Evolutionary conservation across 345 rosid genomes (phyloP), one percentile per base, ranked within the genome.

Genomic region (Triadica sebifera): DNA sequence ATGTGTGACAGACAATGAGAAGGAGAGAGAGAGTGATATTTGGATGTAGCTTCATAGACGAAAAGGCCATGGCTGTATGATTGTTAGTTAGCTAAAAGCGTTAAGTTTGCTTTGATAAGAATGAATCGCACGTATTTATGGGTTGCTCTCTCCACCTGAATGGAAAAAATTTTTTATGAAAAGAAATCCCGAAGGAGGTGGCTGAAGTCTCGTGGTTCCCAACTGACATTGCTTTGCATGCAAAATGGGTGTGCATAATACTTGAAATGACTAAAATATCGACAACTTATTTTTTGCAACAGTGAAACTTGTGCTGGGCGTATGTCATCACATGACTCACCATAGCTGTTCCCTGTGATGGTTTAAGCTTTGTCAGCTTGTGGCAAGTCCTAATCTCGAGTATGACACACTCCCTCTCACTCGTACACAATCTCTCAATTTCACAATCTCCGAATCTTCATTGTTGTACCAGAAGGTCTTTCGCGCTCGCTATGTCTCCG

Each of bases 401-500:
- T n/a, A n/a, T n/a, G n/a, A n/a, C n/a, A n/a, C n/a, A n/a, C n/a
- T n/a, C n/a, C n/a, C n/a, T n/a, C n/a, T n/a, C n/a, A 29, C 20
- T 73, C 6, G 19, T 34, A 38, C 60, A 13, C 15, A 45, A 46
- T 38, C n/a, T 20, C 11, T 52, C 65, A 39, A 25, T 65, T 52
- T 16, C 60, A n/a, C 72, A 68, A 2, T 65, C 37, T 13, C 66
- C 8, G 4, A 12, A 17, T 39, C 60, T 65, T 72, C 68, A 25
- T 16, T 5, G 17, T 63, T 59, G 41, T 25, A 9, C 4, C 56
- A n/a, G 29, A 24, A 39, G 25, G 53, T 20, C 66, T 7, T 43
- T 71, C 75, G 3, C 29, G 43, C 34, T 41, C 41, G 53, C 60
- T 10, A 56, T 46, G 16, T 50, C 74, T 56, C 71, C 80, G 20